phyloP scores from a whole-genome alignment of 108 stramenopile species.

The Cyclotella choctawhatcheeana region DNA sequence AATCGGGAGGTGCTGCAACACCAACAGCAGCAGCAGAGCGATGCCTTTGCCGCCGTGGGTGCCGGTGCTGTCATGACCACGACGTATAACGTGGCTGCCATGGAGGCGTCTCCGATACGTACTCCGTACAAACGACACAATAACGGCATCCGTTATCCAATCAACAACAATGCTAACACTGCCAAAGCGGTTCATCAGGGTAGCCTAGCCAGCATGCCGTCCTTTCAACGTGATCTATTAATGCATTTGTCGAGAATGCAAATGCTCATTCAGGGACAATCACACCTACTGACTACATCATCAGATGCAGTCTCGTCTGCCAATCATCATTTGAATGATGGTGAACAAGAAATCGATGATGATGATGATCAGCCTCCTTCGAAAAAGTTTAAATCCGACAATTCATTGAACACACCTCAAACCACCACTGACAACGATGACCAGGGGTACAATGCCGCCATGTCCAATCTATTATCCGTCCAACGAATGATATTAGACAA shows the following conservation, averaged over 20 bases:
- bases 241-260: slow-evolving; percentile 5
- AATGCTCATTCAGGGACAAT: not conserved
- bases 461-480: slow-evolving; percentile 1
- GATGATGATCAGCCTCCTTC: not conserved
- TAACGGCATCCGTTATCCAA: too few relatives aligned
- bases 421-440: not conserved
- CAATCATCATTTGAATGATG: too few relatives aligned
- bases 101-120: too few relatives aligned
- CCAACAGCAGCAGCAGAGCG: too few relatives aligned
- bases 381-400: not conserved
- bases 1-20: not conserved
- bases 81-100: too few relatives aligned
- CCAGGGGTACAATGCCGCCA: slow-evolving; percentile 8
- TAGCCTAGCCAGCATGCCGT: not conserved
- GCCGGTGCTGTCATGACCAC: too few relatives aligned
- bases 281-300: not conserved
- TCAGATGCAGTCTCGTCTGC: not conserved
- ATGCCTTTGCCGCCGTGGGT: too few relatives aligned
- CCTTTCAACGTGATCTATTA: not conserved
- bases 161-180: too few relatives aligned
- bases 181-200: not conserved
- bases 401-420: not conserved
- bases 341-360: too few relatives aligned
- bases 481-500: slow-evolving; percentile 13
- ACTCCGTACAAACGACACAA: too few relatives aligned